Evolutionary conservation across 2,329 filamentous ascomycete species (phyloP), one percentile per base, ranked within the genome.

Genomic region (Cytospora paraplurivora): DNA sequence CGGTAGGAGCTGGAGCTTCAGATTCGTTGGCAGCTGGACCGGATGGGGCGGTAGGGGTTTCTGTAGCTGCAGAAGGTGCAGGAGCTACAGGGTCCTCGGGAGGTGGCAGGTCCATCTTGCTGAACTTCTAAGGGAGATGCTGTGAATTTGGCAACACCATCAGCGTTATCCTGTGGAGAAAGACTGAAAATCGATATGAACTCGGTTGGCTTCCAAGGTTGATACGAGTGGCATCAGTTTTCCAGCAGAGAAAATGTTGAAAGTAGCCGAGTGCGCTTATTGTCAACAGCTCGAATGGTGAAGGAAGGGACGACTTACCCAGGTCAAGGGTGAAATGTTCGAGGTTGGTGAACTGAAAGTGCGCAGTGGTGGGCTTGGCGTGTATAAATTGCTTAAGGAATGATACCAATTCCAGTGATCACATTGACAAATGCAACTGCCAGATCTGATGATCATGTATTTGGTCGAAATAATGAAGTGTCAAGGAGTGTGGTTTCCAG

Each of bases 231-330:
- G 19, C 49, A 32, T 50, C 17, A 32, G 19, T 15, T 19, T 4
- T 13, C 3, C 15, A 19, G 27, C 10, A 19, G 2, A n/a, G n/a
- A 35, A 11, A n/a, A 27, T 10, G 10, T 55, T 3, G 8, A 12
- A 17, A 47, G 8, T 10, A 21, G 11, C n/a, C 7, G 5, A 47
- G 12, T 19, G 7, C 2, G 11, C n/a, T 47, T 8, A 2, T 11
- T 1, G 8, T 12, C 44, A 47, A 47, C 12, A n/a, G n/a, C 7
- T 21, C 21, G 32, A 38, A 32, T 27, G 32, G 32, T 38, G 52
- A 35, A 37, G 51, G 41, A 38, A 50, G 59, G 32, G 49, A 27
- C n/a, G 19, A 54, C 59, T 61, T 21, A 61, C 59, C 8, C 19
- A 8, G 51, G 38, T 21, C 21, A 19, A 47, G 3, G 44, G n/a